Evolutionary conservation across 2,329 filamentous ascomycete species (phyloP).

Genomic region (Colletotrichum horii): DNA sequence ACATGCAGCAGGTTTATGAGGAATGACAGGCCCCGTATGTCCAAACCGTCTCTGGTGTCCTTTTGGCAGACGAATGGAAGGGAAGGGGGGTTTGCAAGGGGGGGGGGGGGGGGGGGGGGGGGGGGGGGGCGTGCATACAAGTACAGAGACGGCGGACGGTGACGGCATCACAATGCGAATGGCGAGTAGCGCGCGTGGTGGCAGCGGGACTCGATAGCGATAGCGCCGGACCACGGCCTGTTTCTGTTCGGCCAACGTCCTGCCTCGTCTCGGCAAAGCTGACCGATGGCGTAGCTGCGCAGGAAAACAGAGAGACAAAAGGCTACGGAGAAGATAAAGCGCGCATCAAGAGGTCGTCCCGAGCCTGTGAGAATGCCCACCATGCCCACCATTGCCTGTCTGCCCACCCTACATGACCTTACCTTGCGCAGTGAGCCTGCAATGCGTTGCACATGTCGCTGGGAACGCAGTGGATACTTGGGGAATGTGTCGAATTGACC

Average conservation of each 20-base stretch:
- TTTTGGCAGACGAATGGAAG: neutral
- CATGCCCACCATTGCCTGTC: neutral
- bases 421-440: neutral
- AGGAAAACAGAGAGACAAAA: neutral
- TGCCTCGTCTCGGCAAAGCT: neutral
- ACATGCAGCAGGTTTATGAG: neutral
- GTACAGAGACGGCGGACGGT: neutral
- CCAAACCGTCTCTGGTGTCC: neutral
- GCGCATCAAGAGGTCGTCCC: neutral
- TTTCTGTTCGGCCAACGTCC: neutral
- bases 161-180: conserved; percentile 14
- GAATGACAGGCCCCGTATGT: neutral
- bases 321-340: neutral
- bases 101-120: neutral
- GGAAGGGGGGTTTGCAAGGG: neutral
- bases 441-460: neutral
- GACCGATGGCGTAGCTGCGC: conserved; percentile 12
- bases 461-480: neutral
- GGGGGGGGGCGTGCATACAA: neutral
- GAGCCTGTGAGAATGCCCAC: neutral
- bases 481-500: neutral
- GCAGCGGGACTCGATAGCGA: neutral
- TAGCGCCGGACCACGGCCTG: neutral
- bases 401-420: neutral
- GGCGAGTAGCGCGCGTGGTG: conserved; percentile 5